Conservation (phyloP, 345 rosid species). For the Eutrema heterophyllum region DNA sequence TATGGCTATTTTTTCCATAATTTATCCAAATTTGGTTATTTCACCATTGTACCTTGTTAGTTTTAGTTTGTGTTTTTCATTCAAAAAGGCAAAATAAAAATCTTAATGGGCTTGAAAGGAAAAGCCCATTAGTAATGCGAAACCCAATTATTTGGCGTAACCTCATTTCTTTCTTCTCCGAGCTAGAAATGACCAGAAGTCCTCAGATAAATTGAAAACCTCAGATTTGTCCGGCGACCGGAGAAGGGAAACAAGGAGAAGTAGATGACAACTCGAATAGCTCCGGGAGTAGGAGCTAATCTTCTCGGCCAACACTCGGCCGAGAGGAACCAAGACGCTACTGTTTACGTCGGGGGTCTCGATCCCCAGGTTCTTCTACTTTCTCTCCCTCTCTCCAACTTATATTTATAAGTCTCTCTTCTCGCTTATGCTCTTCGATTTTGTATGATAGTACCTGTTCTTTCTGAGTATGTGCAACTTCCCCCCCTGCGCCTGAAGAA, state of each 20-base stretch:
- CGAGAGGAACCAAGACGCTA: slow-evolving; percentile 98
- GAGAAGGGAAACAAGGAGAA: not conserved
- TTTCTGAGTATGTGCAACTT: not conserved
- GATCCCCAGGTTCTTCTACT: slow-evolving; percentile 59
- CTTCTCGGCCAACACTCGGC: slow-evolving; percentile 96
- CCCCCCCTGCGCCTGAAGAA: not conserved
- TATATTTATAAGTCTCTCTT: not conserved
- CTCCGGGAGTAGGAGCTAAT: slow-evolving; percentile 98
- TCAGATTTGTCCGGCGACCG: slow-evolving; percentile 21
- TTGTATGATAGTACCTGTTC: not conserved
- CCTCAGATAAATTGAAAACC: not conserved
- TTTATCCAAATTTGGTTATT: too few species aligned
- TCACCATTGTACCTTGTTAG: too few species aligned
- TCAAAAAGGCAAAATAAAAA: too few species aligned
- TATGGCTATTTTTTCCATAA: too few species aligned
- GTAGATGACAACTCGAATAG: slow-evolving; percentile 86
- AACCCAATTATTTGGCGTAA: too few species aligned
- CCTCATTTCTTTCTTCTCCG: too few species aligned
- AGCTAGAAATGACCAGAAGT: too few species aligned
- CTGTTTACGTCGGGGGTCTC: slow-evolving; percentile 88
- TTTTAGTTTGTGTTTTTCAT: too few species aligned
- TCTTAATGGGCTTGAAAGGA: not conserved
- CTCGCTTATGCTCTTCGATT: not conserved
- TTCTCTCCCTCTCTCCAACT: not conserved
- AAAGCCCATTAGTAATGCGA: not conserved